These are phyloP conservation scores for Fusarium lyarnte DNA, from an alignment of 2,329 filamentous ascomycete species.

Conservation along the genomic window DNA sequence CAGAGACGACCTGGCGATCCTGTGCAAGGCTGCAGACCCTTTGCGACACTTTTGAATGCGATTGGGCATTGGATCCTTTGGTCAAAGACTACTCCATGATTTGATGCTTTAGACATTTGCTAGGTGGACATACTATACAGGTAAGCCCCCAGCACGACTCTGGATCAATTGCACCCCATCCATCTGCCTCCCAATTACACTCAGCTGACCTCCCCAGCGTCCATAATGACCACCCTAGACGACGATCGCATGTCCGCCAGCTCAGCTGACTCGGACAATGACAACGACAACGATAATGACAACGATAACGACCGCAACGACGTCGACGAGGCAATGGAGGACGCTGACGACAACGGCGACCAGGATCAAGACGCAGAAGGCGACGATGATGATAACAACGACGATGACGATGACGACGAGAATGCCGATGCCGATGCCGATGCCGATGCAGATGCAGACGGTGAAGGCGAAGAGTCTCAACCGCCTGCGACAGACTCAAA, in stretches of 20 bases:
- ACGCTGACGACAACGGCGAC: constrained; percentile 48
- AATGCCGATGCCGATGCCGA: constrained; percentile 52
- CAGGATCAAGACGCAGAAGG: constrained; percentile 47
- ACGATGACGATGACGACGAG: constrained; percentile 13
- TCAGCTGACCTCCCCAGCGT: not conserved
- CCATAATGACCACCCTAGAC: constrained; percentile 31
- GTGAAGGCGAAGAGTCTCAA: constrained; percentile 45
- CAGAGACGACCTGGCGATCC: not conserved
- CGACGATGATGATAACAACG: constrained; percentile 45
- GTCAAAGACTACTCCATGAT: not conserved
- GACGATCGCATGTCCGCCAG: constrained; percentile 41
- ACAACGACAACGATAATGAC: constrained; percentile 52
- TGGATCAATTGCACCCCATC: not conserved
- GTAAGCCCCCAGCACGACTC: not conserved
- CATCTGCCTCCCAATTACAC: not conserved
- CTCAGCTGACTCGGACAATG: constrained; percentile 45
- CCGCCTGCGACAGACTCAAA: constrained; percentile 38
- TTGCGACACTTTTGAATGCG: constrained; percentile 10
- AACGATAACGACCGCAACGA: constrained; percentile 59
- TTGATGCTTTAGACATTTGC: not conserved
- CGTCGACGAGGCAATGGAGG: constrained; percentile 68
- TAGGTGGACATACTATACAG: not conserved
- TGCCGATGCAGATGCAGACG: too few relatives aligned
- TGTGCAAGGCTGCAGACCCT: not conserved
- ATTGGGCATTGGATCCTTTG: not conserved